These are phyloP conservation scores for Periglandula ipomoeae DNA, from an alignment of 2,329 filamentous ascomycete species.

Conservation along the genomic window DNA sequence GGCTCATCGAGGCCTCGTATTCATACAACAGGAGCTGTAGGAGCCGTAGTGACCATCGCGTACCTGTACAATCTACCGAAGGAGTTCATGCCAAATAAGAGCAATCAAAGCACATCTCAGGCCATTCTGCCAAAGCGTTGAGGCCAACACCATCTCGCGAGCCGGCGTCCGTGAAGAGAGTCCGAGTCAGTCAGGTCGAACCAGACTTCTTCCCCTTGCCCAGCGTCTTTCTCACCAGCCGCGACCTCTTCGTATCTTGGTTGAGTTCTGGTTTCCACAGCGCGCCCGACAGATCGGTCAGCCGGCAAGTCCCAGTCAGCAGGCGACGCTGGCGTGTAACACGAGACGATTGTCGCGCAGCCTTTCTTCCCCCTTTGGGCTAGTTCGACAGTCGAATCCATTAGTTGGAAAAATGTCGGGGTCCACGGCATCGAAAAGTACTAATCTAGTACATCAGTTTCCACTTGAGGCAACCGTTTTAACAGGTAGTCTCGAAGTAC, in stretches of 20 bases:
- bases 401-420: neutral
- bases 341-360: slow-evolving; percentile 1
- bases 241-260: neutral
- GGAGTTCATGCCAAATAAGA: neutral
- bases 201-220: neutral
- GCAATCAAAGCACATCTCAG: neutral
- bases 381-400: slow-evolving; percentile 11
- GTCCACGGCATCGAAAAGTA: slow-evolving; percentile 2
- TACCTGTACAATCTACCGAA: neutral
- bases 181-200: neutral
- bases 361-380: slow-evolving; percentile 19
- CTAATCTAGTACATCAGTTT: neutral
- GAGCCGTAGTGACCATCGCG: neutral
- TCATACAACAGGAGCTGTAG: neutral
- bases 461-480: neutral
- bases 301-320: neutral
- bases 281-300: neutral
- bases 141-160: neutral
- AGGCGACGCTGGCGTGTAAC: neutral
- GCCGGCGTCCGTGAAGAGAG: neutral
- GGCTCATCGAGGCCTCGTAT: neutral
- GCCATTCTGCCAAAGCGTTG: neutral
- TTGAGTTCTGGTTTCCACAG: neutral
- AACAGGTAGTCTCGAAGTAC: slow-evolving; percentile 3
- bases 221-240: neutral